These are phyloP conservation scores for Alternaria ethzedia DNA, from an alignment of 2,329 filamentous ascomycete species.

Conservation along the genomic window DNA sequence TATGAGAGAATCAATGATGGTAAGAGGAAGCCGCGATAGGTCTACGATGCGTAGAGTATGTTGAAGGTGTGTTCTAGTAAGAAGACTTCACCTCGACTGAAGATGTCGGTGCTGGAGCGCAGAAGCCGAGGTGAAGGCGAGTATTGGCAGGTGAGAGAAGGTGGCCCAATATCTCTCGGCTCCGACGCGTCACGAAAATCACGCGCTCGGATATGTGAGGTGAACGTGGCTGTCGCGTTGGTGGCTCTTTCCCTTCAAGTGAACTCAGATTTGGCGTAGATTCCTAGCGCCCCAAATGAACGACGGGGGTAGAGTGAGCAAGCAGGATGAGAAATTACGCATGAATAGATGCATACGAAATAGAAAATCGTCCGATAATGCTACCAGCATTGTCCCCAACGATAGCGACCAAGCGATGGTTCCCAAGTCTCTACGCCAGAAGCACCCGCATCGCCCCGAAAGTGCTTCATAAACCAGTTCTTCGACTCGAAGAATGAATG, in stretches of 20 bases:
- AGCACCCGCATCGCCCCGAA: background rate
- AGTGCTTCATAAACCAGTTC: too few relatives aligned
- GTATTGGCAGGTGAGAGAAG: background rate
- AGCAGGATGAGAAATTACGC: too few relatives aligned
- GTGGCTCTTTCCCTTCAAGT: background rate
- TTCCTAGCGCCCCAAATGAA: background rate
- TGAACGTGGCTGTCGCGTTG: background rate
- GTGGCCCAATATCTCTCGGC: rapidly evolving
- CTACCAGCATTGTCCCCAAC: background rate
- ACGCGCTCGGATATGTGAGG: background rate
- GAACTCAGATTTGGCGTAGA: background rate
- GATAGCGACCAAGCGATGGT: background rate
- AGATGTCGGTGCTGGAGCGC: background rate
- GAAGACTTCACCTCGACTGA: background rate
- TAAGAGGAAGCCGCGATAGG: background rate
- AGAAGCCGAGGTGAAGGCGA: conserved; percentile 5
- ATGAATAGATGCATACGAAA: background rate
- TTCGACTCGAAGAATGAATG: too few relatives aligned
- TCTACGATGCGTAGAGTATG: background rate
- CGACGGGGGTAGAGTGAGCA: background rate
- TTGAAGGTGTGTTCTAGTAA: background rate
- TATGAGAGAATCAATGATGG: background rate
- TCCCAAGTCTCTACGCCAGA: too few relatives aligned
- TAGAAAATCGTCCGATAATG: background rate
- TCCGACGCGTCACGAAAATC: background rate